phyloP scores from a whole-genome alignment of 805 yeast genomes.

The Cyberlindnera subsufficiens region DNA sequence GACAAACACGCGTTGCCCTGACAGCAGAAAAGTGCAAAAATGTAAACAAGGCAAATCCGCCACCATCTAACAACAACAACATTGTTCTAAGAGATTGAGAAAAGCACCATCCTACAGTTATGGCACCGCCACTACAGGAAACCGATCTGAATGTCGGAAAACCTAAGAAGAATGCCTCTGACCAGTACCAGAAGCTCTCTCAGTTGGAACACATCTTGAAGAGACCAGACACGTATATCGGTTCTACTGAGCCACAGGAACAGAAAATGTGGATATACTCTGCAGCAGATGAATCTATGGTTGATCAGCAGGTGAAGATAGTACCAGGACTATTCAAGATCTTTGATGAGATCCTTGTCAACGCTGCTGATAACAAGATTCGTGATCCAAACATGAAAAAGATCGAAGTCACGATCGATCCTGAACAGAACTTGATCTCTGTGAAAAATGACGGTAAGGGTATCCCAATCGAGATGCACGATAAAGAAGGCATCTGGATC shows the following conservation, averaged over 20 bases:
- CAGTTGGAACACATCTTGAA: conserved; percentile 94
- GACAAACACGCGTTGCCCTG: no score
- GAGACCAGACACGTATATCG: conserved; percentile 97
- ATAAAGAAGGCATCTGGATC: conserved; percentile 84
- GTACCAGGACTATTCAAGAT: conserved; percentile 97
- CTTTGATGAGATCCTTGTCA: conserved; percentile 93
- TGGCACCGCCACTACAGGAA: conserved; percentile 10
- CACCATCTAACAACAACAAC: no score
- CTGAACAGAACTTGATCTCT: conserved; percentile 66
- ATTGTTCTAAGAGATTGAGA: no score
- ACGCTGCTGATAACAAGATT: conserved; percentile 97
- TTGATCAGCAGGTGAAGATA: conserved; percentile 55
- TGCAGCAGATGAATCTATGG: conserved; percentile 56
- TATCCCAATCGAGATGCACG: conserved; percentile 91
- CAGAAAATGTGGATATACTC: conserved; percentile 84
- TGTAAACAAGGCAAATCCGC: no score
- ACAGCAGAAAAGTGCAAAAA: no score
- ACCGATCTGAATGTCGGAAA: conserved; percentile 9
- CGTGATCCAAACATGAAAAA: conserved; percentile 88
- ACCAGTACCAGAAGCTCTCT: conserved; percentile 87
- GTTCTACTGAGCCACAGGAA: conserved; percentile 81
- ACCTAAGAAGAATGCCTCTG: conserved; percentile 44
- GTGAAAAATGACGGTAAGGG: conserved; percentile 94
- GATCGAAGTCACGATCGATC: conserved; percentile 75
- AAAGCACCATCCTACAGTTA: background rate